Conservation (phyloP, 352 stramenopile genomes). For the Pseudoperonospora humuli region DNA sequence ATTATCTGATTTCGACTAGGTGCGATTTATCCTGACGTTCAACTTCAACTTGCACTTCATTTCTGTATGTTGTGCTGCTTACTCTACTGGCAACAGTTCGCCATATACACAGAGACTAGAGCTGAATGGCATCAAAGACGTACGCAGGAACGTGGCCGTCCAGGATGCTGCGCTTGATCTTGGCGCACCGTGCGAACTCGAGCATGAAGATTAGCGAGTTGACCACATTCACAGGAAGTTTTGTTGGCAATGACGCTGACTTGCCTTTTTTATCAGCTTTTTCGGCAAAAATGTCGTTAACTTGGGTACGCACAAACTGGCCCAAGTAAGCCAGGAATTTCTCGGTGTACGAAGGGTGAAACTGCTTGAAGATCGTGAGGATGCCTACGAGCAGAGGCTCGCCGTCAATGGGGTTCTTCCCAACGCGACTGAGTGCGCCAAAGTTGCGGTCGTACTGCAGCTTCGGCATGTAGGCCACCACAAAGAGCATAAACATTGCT, state of each 20-base stretch:
- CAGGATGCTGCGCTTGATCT: slow-evolving; percentile 77
- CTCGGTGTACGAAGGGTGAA: slow-evolving; percentile 91
- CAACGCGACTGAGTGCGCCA: slow-evolving; percentile 81
- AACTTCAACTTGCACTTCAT: slow-evolving; percentile 14
- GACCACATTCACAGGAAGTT: slow-evolving; percentile 74
- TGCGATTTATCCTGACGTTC: slow-evolving; percentile 5
- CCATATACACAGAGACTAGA: slow-evolving; percentile 20
- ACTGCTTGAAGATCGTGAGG: slow-evolving; percentile 91
- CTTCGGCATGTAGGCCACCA: slow-evolving; percentile 90
- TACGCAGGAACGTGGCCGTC: slow-evolving; percentile 83
- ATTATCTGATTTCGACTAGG: slow-evolving; percentile 5
- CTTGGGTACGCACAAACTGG: slow-evolving; percentile 88
- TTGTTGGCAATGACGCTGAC: slow-evolving; percentile 23
- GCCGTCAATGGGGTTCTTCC: slow-evolving; percentile 90
- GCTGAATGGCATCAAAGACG: slow-evolving; percentile 83
- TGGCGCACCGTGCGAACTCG: slow-evolving; percentile 76
- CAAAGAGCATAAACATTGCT: slow-evolving; percentile 88
- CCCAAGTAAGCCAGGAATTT: slow-evolving; percentile 90
- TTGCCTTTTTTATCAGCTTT: slow-evolving; percentile 47
- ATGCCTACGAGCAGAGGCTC: slow-evolving; percentile 87
- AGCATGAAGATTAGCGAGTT: slow-evolving; percentile 88
- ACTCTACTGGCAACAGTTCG: too few species aligned
- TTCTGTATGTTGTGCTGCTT: slow-evolving; percentile 13
- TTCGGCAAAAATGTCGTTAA: slow-evolving; percentile 72
- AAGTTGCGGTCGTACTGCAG: slow-evolving; percentile 90